phyloP scores from a whole-genome alignment of 2,329 filamentous ascomycete species.

The Fusarium sublunatum region DNA sequence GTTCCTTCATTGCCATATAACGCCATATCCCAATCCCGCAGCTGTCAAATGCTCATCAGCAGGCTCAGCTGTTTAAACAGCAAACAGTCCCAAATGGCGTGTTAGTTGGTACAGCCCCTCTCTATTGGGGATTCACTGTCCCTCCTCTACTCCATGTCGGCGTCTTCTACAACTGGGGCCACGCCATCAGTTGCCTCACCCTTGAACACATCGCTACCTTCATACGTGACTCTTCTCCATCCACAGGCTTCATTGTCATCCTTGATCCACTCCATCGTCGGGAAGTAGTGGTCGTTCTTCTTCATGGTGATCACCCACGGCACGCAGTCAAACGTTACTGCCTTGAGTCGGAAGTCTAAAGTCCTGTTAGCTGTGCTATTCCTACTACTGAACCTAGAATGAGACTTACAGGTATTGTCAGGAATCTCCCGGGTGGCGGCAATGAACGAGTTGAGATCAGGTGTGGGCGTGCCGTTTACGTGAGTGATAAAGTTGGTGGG shows the following conservation, averaged over 20 bases:
- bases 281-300: constrained; percentile 98
- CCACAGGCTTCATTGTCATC: constrained; percentile 68
- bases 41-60: constrained; percentile 15
- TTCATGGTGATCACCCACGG: constrained; percentile 99
- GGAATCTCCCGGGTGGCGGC: constrained; percentile 85
- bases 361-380: constrained; percentile 26
- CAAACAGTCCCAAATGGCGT: constrained; percentile 13
- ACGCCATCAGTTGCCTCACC: constrained; percentile 67
- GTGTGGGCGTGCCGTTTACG: constrained; percentile 89
- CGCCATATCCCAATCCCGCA: constrained; percentile 48
- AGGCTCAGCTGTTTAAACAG: constrained; percentile 12
- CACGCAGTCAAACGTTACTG: constrained; percentile 98
- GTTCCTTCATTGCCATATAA: constrained; percentile 54
- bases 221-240: constrained; percentile 73
- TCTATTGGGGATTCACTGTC: constrained; percentile 2
- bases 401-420: constrained; percentile 84
- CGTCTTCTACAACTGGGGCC: constrained; percentile 55
- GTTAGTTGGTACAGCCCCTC: constrained; percentile 32
- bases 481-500: constrained; percentile 98
- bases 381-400: neutral
- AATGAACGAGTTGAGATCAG: constrained; percentile 84
- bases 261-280: constrained; percentile 76
- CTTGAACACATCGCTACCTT: constrained; percentile 63
- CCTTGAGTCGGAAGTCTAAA: constrained; percentile 91
- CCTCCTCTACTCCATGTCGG: constrained; percentile 55